Evolutionary conservation across 441 rosid species (phyloP).

Genomic region (Erodium texanum): DNA sequence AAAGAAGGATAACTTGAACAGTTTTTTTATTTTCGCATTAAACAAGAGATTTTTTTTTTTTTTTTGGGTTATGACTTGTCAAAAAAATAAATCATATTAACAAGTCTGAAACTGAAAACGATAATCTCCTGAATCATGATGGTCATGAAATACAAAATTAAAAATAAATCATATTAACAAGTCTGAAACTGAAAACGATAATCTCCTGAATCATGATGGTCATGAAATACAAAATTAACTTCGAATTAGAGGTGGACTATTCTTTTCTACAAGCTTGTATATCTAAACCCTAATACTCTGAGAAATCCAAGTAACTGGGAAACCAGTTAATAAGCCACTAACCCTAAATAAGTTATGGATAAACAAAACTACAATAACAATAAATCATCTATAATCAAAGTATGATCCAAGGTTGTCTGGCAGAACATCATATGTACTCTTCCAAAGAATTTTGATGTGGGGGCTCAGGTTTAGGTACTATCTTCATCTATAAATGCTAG

Average conservation of each 20-base stretch:
- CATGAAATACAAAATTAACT: not conserved
- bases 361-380: not conserved
- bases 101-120: not conserved
- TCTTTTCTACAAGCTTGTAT: not conserved
- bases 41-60: too few relatives aligned
- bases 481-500: conserved; percentile 42
- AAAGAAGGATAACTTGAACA: too few relatives aligned
- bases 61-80: too few relatives aligned
- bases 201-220: not conserved
- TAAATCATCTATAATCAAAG: not conserved
- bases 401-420: not conserved
- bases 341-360: not conserved
- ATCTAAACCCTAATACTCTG: not conserved
- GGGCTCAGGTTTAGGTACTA: not conserved
- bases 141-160: not conserved
- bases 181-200: not conserved
- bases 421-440: not conserved
- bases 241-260: not conserved
- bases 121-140: too few relatives aligned
- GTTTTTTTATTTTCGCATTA: too few relatives aligned
- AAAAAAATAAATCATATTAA: too few relatives aligned
- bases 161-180: too few relatives aligned
- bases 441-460: not conserved
- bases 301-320: not conserved
- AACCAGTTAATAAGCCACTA: not conserved